These are phyloP conservation scores for Nitzschia sp. DNA, from an alignment of 108 stramenopile species.

Conservation along the genomic window DNA sequence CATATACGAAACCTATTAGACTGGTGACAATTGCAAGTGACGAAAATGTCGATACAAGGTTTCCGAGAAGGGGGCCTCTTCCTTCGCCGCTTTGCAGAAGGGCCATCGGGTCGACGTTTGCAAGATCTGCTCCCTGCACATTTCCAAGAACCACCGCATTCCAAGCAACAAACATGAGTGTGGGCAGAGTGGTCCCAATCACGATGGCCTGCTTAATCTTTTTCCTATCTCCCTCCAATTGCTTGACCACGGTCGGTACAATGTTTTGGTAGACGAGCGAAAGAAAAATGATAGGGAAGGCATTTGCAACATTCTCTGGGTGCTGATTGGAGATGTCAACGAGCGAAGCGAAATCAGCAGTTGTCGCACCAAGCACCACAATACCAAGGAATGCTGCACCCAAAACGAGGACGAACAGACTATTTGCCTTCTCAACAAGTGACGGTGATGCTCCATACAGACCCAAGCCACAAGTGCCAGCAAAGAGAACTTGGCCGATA, in stretches of 20 bases:
- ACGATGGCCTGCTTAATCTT: conserved; percentile 79
- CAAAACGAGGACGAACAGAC: conserved; percentile 57
- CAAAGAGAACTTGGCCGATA: conserved; percentile 49
- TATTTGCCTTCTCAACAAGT: conserved; percentile 56
- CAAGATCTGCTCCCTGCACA: conserved; percentile 26
- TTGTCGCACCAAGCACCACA: conserved; percentile 50
- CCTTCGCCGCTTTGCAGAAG: conserved; percentile 33
- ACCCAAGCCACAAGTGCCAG: conserved; percentile 27
- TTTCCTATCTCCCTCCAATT: conserved; percentile 74
- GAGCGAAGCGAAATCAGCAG: conserved; percentile 55
- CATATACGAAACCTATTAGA: conserved; percentile 74
- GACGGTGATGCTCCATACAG: conserved; percentile 34
- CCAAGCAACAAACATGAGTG: conserved; percentile 85
- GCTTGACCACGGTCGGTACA: conserved; percentile 78
- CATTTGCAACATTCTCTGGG: conserved; percentile 60
- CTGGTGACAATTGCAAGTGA: conserved; percentile 65
- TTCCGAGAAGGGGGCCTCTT: conserved; percentile 22
- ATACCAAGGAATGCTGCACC: conserved; percentile 55
- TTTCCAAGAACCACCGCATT: conserved; percentile 83
- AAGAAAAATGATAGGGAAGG: conserved; percentile 80
- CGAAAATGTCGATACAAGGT: conserved; percentile 54
- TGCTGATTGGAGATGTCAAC: conserved; percentile 59
- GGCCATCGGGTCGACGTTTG: conserved; percentile 41
- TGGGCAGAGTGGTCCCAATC: conserved; percentile 69
- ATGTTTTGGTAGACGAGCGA: conserved; percentile 88